A percentile compares a stretch with the other conserved stretches of the same genome.
These are phyloP conservation scores for Groenewaldozyma sp. DNA, from an alignment of 1,139 yeast genomes.

Conservation along the genomic window DNA sequence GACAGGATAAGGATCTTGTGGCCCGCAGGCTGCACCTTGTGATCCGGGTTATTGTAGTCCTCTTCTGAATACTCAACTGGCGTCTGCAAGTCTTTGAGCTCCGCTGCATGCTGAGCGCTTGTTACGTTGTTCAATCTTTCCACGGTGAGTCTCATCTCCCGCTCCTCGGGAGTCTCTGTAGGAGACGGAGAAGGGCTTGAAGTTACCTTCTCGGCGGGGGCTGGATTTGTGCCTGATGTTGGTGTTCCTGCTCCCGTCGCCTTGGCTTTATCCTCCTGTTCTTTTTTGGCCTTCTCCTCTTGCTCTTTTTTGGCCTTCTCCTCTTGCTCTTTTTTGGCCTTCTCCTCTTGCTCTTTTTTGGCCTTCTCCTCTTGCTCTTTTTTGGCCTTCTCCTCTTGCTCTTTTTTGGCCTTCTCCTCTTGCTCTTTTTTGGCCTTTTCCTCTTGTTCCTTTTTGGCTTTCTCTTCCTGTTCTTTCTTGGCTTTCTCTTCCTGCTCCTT, in stretches of 20 bases:
- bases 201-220: not conserved
- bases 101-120: not conserved
- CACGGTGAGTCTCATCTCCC: not conserved
- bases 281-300: not conserved
- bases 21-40: constrained; percentile 18
- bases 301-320: not conserved
- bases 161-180: constrained; percentile 1
- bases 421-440: not conserved
- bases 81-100: not conserved
- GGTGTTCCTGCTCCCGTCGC: not conserved
- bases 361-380: not conserved
- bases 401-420: not conserved
- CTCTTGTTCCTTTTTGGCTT: not conserved
- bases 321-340: not conserved
- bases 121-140: not conserved
- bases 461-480: not conserved
- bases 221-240: not conserved
- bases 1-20: constrained; percentile 23
- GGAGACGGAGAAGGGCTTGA: not conserved
- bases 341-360: not conserved
- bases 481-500: not conserved
- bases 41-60: constrained; percentile 7
- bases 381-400: not conserved
- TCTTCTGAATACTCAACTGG: not conserved
- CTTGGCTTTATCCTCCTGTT: not conserved